Base-by-base conservation (phyloP, 495 filamentous ascomycete genomes). In the Daldinia bambusicola region DNA sequence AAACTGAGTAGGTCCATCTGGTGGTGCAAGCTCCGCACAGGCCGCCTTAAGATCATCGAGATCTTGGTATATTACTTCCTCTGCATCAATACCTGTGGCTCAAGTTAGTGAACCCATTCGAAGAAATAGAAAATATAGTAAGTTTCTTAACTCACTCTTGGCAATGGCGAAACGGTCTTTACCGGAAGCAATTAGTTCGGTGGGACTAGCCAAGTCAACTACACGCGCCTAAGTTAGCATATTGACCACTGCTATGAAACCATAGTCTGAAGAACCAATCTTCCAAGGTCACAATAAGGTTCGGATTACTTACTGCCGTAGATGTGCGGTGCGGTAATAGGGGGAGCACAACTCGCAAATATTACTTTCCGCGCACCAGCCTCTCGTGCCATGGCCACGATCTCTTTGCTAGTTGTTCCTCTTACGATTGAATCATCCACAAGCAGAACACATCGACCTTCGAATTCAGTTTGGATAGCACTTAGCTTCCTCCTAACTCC, bases 401-500 rank as follows among this genome's bases (percentile, higher is more conserved):
- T 99, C 79, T 98, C 95, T 26, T 92, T 82, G 67, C 89, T 92
- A 0, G 95, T 98, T 6, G 93, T 99, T 58, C 95, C 95, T 9
- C 95, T 88, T 8, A 98, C 95, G 67, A 98, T 95, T 75, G 91
- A 93, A 79, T 98, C 95, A 71, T 98, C 95, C 2, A 98, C 91
- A 6, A 98, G 85, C 14, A 94, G 86, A 7, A 99, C 93, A 70
- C 91, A 93, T 71, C 91, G 89, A 63, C 88, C 92, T 72, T 90
- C 84, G 80, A 99, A 98, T 77, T 98, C 93, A 34, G 91, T 88
- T 56, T 90, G 88, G 83, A 97, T 97, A 57, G 93, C 89, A 74
- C 91, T 95, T 22, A 96, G 84, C 80, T 93, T 93, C 41, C 90
- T 81, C 0, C 91, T 86, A 20, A 93, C 91, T 61, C 89, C 89